phyloP scores from a whole-genome alignment of 805 yeast genomes.

The Vanderwaltozyma tropicalis region DNA sequence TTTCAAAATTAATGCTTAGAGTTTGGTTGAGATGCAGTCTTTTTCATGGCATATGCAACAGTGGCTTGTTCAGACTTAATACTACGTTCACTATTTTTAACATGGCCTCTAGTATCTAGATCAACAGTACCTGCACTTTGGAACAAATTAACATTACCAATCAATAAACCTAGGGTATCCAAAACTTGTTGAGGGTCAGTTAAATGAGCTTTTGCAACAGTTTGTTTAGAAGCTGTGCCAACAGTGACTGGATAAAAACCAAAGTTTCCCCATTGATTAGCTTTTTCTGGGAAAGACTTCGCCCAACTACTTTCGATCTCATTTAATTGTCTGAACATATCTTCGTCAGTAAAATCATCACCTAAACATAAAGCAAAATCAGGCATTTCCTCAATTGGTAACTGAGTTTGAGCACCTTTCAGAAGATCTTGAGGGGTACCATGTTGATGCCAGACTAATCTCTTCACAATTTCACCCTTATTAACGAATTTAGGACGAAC shows the following conservation, averaged over 20 bases:
- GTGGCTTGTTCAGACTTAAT: constrained; percentile 29
- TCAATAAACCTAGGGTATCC: constrained; percentile 68
- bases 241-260: constrained; percentile 82
- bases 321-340: constrained; percentile 79
- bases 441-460: constrained; percentile 57
- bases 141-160: constrained; percentile 69
- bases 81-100: constrained; percentile 35
- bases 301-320: constrained; percentile 41
- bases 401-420: constrained; percentile 24
- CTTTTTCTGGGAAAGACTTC: constrained; percentile 29
- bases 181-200: constrained; percentile 76
- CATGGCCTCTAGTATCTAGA: constrained; percentile 69
- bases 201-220: constrained; percentile 77
- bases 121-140: constrained; percentile 71
- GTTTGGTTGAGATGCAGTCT: constrained; percentile 9
- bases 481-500: constrained; percentile 93
- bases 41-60: constrained; percentile 19
- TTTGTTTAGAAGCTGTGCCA: constrained; percentile 82
- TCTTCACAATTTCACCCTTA: constrained; percentile 90
- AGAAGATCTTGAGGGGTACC: constrained; percentile 41
- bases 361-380: constrained; percentile 87
- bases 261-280: constrained; percentile 40
- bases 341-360: constrained; percentile 95
- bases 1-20: background rate
- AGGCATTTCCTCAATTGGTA: constrained; percentile 43